Evolutionary conservation across 2,329 filamentous ascomycete species (phyloP).

Genomic region (Ophiostoma quercus): DNA sequence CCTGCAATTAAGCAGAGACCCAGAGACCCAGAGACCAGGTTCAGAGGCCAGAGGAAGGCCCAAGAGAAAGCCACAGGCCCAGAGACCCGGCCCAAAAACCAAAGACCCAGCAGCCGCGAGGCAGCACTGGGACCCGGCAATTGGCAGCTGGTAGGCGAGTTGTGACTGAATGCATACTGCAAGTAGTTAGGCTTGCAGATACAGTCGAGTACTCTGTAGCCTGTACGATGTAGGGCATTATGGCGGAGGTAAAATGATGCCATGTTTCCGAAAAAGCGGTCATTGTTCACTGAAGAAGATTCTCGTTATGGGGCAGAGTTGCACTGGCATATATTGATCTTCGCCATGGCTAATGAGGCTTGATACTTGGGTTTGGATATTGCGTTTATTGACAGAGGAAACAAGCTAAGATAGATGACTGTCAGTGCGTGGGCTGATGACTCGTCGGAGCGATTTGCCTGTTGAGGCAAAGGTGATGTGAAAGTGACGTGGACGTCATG

Average conservation of each 20-base stretch:
- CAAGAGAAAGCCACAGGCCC: neutral
- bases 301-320: neutral
- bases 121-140: slow-evolving; percentile 10
- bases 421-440: neutral
- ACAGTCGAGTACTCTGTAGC: neutral
- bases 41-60: neutral
- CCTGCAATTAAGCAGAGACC: neutral
- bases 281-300: no score
- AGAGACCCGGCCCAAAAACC: neutral
- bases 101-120: neutral
- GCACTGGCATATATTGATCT: neutral
- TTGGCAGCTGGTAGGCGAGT: neutral
- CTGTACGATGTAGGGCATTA: no score
- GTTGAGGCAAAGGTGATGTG: neutral
- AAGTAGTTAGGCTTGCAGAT: neutral
- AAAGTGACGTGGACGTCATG: neutral
- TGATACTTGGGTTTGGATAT: neutral
- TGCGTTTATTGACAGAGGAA: neutral
- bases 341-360: neutral
- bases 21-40: neutral
- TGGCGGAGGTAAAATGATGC: slow-evolving; percentile 2
- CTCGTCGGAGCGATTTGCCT: neutral
- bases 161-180: neutral
- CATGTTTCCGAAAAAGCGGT: neutral
- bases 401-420: neutral